These are phyloP conservation scores for Diaporthe batatas DNA, from an alignment of 2,329 filamentous ascomycete genomes.

Conservation along the genomic window DNA sequence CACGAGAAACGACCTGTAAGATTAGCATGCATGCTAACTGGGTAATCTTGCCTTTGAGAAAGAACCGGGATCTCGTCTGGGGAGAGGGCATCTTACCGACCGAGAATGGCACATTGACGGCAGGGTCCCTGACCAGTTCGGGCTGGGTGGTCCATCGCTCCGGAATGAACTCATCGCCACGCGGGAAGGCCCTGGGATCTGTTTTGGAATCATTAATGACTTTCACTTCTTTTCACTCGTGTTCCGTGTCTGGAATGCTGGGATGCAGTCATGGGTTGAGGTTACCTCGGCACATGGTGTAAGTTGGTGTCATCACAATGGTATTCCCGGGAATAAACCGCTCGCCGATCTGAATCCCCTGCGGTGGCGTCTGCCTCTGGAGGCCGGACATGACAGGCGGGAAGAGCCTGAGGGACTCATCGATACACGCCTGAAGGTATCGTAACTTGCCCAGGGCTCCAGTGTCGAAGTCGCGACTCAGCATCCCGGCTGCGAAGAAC, in stretches of 20 bases:
- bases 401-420: conserved; percentile 38
- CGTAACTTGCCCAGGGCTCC: conserved; percentile 38
- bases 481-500: conserved; percentile 40
- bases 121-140: conserved; percentile 36
- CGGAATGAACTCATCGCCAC: conserved; percentile 43
- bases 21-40: not conserved
- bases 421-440: conserved; percentile 38
- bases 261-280: not conserved
- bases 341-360: conserved; percentile 48
- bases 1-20: conserved; percentile 36
- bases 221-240: not conserved
- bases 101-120: conserved; percentile 31
- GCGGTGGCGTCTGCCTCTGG: conserved; percentile 47
- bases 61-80: not conserved
- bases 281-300: conserved; percentile 44
- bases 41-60: not conserved
- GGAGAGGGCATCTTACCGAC: conserved; percentile 7
- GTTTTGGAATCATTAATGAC: not conserved
- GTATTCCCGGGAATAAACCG: conserved; percentile 44
- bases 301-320: conserved; percentile 44
- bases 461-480: conserved; percentile 38
- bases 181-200: conserved; percentile 40
- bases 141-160: conserved; percentile 43
- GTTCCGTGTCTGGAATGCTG: no score
- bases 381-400: conserved; percentile 36